Evolutionary conservation across 2,329 filamentous ascomycete genomes (phyloP), one percentile per base, ranked within the genome.

Genomic region (Alternaria rosae): DNA sequence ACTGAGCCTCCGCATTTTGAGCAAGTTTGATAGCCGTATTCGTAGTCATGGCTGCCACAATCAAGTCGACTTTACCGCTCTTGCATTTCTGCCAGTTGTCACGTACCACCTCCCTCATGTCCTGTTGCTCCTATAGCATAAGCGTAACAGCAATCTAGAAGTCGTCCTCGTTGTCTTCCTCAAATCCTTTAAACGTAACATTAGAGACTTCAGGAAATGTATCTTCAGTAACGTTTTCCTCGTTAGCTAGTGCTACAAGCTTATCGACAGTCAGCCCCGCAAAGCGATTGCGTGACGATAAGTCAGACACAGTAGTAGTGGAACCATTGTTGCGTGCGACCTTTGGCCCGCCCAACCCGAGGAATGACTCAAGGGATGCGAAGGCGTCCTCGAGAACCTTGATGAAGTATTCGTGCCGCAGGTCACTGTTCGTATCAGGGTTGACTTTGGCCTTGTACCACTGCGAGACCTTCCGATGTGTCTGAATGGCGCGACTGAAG

Each of bases 21-120:
- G 44, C 59, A 17, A 65, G 51, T 12, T 56, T 44, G 8, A 62
- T 59, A 20, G 62, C 59, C 17, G 53, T 55, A 32, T 65, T 35
- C 11, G 62, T 56, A 21, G 48, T 41, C 42, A 65, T 53, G 7
- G 62, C 45, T 10, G 62, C 44, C 7, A 59, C 59, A 15, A 58
- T 47, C 25, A 54, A 25, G 21, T 64, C 62, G 32, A 62, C 45
- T 15, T 58, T 26, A 8, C 54, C 59, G 44, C 44, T 38, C 45
- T 41, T 54, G 25, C 59, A 64, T 20, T 56, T 47, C n/a, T n/a
- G 12, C 62, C 62, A 62, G 23, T 25, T 32, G 32, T 54, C 48
- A 28, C 57, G 20, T 9, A 35, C 48, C 9, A 44, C 41, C 10
- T 45, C 28, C 20, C 41, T 12, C 48, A 59, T 44, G 41, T 42